A percentile compares a stretch with the other conserved stretches of the same genome.
These are phyloP conservation scores for Tylopilus felleus DNA, from an alignment of 768 basidiomycete genomes.

Conservation along the genomic window DNA sequence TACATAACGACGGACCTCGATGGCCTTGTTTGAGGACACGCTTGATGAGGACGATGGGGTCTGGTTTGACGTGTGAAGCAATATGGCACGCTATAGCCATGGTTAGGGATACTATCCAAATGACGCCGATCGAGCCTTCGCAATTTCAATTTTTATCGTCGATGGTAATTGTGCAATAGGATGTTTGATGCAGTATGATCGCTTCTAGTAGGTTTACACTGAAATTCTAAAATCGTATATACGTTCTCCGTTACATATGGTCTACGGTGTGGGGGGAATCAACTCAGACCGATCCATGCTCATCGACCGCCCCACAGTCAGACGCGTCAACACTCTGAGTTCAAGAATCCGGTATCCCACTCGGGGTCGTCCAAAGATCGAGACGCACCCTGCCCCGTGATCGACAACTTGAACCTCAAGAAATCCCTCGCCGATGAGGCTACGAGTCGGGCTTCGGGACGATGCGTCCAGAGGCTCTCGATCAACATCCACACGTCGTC, in stretches of 20 bases:
- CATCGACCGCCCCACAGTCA: too few species aligned
- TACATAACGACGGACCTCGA: constrained; percentile 32
- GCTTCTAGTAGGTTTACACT: not conserved
- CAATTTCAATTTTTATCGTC: not conserved
- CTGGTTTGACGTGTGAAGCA: constrained; percentile 20
- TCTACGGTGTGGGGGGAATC: not conserved
- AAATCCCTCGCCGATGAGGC: constrained; percentile 23
- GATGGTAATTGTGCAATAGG: constrained; percentile 14
- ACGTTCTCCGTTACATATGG: not conserved
- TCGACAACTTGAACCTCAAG: constrained; percentile 17
- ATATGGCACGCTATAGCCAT: not conserved
- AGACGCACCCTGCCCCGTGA: not conserved
- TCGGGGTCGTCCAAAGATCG: constrained; percentile 16
- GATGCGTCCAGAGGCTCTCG: constrained; percentile 26
- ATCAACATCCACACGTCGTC: constrained; percentile 32
- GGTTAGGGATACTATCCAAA: constrained; percentile 4
- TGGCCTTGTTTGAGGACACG: constrained; percentile 26
- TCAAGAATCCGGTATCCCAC: constrained; percentile 26
- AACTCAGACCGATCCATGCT: too few species aligned
- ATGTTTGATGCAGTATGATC: constrained; percentile 10
- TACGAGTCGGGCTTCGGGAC: constrained; percentile 26
- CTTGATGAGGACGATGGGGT: constrained; percentile 30
- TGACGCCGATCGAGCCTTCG: constrained; percentile 2
- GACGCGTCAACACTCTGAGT: not conserved
- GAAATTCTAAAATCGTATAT: not conserved